A percentile compares a stretch with the other conserved stretches of the same genome.
Evolutionary conservation across 2,329 filamentous ascomycete genomes (phyloP).

Genomic region (Xylariales sp.): DNA sequence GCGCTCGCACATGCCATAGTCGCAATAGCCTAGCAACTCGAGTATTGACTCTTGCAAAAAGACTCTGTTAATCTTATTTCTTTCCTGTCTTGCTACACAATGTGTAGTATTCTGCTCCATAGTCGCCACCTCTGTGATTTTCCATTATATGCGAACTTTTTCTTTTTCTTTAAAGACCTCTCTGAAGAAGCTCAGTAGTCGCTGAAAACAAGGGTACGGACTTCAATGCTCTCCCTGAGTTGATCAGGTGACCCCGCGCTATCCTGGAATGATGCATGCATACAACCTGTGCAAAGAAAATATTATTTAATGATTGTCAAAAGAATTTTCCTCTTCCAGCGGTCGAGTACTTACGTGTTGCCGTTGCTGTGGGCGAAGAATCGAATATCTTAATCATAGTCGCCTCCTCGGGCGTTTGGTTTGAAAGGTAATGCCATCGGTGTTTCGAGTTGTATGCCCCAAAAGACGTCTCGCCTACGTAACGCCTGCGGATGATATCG

Average conservation of each 20-base stretch:
- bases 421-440: background rate
- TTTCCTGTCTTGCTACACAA: too few species aligned
- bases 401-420: background rate
- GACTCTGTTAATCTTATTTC: too few species aligned
- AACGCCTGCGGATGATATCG: background rate
- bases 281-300: background rate
- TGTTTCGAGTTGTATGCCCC: background rate
- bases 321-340: background rate
- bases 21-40: too few species aligned
- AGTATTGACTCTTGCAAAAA: too few species aligned
- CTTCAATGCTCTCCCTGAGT: background rate
- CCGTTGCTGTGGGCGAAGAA: background rate
- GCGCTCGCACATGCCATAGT: too few species aligned
- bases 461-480: background rate
- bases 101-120: too few species aligned
- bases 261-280: background rate
- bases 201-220: background rate
- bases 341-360: background rate
- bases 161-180: too few species aligned
- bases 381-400: background rate
- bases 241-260: background rate
- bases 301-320: too few species aligned
- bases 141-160: too few species aligned
- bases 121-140: too few species aligned
- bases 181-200: too few species aligned